Evolutionary conservation across 1,139 yeast genomes (phyloP), one percentile per base, ranked within the genome.

Genomic region (Tardiomyces digboiensis): DNA sequence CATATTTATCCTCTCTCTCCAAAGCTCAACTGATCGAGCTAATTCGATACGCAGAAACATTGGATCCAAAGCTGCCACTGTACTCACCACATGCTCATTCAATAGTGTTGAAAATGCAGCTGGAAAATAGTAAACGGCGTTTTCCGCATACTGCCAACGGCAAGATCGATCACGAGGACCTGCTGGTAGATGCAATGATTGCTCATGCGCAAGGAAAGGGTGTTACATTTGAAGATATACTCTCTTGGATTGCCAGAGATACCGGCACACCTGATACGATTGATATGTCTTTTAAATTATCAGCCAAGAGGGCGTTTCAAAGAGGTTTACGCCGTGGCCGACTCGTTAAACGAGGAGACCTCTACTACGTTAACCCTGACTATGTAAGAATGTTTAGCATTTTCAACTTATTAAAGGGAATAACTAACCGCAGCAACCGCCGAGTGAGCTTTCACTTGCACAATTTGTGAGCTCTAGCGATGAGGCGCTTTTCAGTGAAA

Each of bases 1-100:
- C 70, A 10, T 68, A 68, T 43, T 52, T 68, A 10, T 57, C 65
- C 18, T 62, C 69, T 7, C 53, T 68, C 16, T 62, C 72, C 2
- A 60, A 60, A 39, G 63, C 68, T 2, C 73, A 69, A 52, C 61
- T 68, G 19, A 64, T 69, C 2, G 71, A 68, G 41, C 58, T 69
- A 38, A 55, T 68, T 14, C 60, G 60, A 40, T 65, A 54, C 40
- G 67, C 68, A 2, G 68, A 65, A 40, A 61, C 65, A 13, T 47
- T 61, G 18, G 60, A 62, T 39, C 65, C 68, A 8, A 56, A 54
- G 19, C 54, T 65, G 22, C 68, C 68, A 10, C 48, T 65, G 14
- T 65, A 63, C 44, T 61, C 68, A 22, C 66, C 67, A 1, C 57
- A 62, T 40, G 57, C 67, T 5, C 61, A 60, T 39, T 50, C 59